A percentile compares a stretch with the other conserved stretches of the same genome.
phyloP scores from a whole-genome alignment of 768 basidiomycete species.

The Kwoniella heveanensis region DNA sequence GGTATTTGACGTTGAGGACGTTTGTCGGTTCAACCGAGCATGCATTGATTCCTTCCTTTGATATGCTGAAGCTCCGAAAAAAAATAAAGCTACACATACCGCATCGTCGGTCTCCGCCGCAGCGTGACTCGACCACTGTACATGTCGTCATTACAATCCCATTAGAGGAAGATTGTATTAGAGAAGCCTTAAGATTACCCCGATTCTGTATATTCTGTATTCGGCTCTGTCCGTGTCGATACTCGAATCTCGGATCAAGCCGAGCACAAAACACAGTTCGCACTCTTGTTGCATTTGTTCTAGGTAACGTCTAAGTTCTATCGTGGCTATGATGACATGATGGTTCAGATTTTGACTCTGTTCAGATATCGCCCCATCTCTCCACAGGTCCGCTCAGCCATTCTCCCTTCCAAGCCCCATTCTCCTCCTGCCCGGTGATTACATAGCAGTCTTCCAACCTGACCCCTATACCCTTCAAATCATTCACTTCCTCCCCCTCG shows the following conservation, averaged over 20 bases:
- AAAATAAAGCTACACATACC: not conserved
- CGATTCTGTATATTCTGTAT: too few species aligned
- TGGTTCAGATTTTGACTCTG: too few species aligned
- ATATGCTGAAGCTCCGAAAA: not conserved
- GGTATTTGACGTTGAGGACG: not conserved
- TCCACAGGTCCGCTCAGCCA: slow-evolving; percentile 48
- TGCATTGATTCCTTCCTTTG: not conserved
- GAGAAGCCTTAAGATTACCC: too few species aligned
- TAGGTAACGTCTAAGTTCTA: too few species aligned
- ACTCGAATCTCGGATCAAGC: too few species aligned
- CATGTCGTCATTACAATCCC: too few species aligned
- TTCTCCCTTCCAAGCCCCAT: slow-evolving; percentile 41
- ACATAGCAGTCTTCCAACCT: slow-evolving; percentile 74
- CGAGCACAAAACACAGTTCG: too few species aligned
- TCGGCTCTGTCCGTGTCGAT: too few species aligned
- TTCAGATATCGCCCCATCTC: slow-evolving; percentile 20
- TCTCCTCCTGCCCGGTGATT: slow-evolving; percentile 19
- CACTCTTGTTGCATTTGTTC: too few species aligned
- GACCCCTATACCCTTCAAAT: slow-evolving; percentile 65
- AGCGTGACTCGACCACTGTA: not conserved
- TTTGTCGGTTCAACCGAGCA: not conserved
- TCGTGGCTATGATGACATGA: too few species aligned
- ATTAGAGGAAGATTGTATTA: too few species aligned
- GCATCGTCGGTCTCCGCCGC: not conserved
- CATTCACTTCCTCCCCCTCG: slow-evolving; percentile 61